Evolutionary conservation across 2,329 filamentous ascomycete species (phyloP).

Genomic region (Sporothrix brasiliensis): DNA sequence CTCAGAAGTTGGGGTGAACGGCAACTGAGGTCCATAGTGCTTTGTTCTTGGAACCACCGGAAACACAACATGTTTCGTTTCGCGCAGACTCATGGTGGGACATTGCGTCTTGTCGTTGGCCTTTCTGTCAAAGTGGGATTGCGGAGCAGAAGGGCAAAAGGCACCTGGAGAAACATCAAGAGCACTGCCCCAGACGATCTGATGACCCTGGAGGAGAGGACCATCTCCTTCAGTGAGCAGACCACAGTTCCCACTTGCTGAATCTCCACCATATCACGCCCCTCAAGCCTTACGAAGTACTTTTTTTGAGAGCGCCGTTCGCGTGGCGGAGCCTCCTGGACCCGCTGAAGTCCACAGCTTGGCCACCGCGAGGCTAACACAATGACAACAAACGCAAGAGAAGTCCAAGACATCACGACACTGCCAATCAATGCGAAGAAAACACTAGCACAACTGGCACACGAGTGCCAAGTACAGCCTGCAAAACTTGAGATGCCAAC

Average conservation of each 20-base stretch:
- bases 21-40: neutral
- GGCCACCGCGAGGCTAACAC: neutral
- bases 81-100: conserved; percentile 12
- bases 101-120: neutral
- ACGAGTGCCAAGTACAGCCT: neutral
- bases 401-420: neutral
- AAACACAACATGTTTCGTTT: conserved; percentile 22
- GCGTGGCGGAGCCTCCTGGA: conserved; percentile 22
- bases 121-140: neutral
- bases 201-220: neutral
- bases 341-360: conserved; percentile 12
- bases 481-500: neutral
- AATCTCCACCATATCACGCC: neutral
- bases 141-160: neutral
- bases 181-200: conserved; percentile 27
- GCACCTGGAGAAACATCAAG: neutral
- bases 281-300: neutral
- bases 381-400: neutral
- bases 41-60: neutral
- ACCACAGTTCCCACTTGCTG: neutral
- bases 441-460: neutral
- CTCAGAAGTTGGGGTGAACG: conserved; percentile 13
- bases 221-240: neutral
- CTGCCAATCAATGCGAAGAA: neutral
- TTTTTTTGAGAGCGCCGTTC: neutral